Evolutionary conservation across 1,139 yeast species (phyloP).

Genomic region (Scheffersomyces insectosa): DNA sequence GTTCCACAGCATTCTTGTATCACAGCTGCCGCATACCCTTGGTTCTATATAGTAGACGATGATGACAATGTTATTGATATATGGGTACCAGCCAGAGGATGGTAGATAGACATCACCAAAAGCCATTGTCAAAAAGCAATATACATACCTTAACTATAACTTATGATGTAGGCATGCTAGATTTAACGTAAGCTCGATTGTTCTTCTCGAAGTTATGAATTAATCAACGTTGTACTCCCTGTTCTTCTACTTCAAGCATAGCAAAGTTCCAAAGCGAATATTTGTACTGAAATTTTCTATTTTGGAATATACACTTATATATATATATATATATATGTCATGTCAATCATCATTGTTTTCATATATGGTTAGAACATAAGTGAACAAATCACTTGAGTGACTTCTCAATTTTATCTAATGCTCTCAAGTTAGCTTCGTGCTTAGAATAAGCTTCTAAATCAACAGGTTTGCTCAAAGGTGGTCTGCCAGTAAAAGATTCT

Average conservation of each 20-base stretch:
- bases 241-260: no score
- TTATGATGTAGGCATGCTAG: no score
- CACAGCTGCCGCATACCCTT: constrained; percentile 60
- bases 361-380: no score
- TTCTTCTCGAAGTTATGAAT: no score
- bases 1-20: constrained; percentile 74
- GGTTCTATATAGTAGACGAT: constrained; percentile 55
- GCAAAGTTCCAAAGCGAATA: no score
- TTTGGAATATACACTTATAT: no score
- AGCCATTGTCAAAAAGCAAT: not conserved
- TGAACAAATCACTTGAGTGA: constrained; percentile 1
- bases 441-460: constrained; percentile 4
- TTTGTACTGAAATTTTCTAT: no score
- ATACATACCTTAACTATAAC: not conserved
- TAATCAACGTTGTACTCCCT: no score
- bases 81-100: constrained; percentile 72
- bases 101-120: constrained; percentile 15
- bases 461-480: constrained; percentile 16
- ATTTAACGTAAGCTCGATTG: no score
- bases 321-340: no score
- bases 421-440: constrained; percentile 2
- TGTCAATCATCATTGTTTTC: no score
- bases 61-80: constrained; percentile 56
- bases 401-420: constrained; percentile 5
- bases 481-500: constrained; percentile 21